Percentiles rank a stretch among this genome's conserved stretches.
phyloP scores from a whole-genome alignment of 345 rosid genomes.

The Eucalyptus marginata region DNA sequence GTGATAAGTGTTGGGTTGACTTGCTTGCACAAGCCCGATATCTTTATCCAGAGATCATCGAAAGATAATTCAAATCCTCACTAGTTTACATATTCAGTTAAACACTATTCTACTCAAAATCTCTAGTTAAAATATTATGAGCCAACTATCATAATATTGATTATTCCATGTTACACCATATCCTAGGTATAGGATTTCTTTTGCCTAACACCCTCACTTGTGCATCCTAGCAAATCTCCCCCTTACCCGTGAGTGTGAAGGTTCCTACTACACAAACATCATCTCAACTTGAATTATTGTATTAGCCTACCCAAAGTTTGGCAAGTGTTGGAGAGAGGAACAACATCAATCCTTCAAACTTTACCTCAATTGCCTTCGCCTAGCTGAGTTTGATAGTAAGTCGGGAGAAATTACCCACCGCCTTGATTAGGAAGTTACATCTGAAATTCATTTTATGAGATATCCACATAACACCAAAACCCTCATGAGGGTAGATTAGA shows the following conservation, averaged over 20 bases:
- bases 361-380: background rate
- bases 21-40: background rate
- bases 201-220: too few relatives aligned
- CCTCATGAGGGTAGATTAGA: too few relatives aligned
- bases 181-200: too few relatives aligned
- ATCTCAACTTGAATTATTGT: background rate
- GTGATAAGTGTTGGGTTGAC: background rate
- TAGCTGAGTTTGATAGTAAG: too few relatives aligned
- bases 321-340: background rate
- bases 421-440: too few relatives aligned
- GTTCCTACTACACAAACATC: background rate
- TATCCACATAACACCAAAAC: too few relatives aligned
- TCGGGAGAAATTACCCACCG: too few relatives aligned
- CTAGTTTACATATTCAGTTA: background rate
- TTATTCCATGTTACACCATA: too few relatives aligned
- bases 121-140: background rate
- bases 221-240: background rate
- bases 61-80: background rate
- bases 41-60: rapidly evolving
- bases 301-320: background rate
- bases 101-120: background rate
- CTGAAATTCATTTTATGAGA: too few relatives aligned
- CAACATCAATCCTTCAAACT: background rate
- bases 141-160: too few relatives aligned
- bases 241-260: too few relatives aligned